Conservation (phyloP, 345 rosid species). For the Syzygium aqueum region DNA sequence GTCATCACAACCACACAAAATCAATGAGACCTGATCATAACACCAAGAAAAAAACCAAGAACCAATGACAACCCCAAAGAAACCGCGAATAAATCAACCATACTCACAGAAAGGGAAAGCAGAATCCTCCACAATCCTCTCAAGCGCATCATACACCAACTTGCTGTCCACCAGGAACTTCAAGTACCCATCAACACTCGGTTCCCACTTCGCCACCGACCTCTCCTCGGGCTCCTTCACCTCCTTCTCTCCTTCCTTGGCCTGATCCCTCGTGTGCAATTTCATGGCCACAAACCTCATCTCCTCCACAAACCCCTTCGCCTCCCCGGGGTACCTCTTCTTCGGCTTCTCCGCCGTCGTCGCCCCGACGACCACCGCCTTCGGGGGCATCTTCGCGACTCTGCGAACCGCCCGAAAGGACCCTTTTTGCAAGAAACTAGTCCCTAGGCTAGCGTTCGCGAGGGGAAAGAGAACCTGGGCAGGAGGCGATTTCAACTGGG, state of each 20-base stretch:
- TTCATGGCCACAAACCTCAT: slow-evolving; percentile 99
- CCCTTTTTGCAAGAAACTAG: slow-evolving; percentile 18
- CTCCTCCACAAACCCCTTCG: slow-evolving; percentile 97
- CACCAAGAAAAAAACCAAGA: not conserved
- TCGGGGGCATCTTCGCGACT: slow-evolving; percentile 29
- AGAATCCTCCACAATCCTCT: slow-evolving; percentile 51
- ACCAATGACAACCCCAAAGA: not conserved
- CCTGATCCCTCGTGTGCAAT: slow-evolving; percentile 78
- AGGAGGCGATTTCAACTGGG: slow-evolving; percentile 14
- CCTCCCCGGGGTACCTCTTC: slow-evolving; percentile 77
- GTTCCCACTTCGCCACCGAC: slow-evolving; percentile 64
- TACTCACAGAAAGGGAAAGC: slow-evolving; percentile 70
- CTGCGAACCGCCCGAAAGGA: not conserved
- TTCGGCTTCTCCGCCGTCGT: slow-evolving; percentile 65
- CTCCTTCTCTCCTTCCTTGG: slow-evolving; percentile 84
- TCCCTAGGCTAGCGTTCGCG: slow-evolving; percentile 8
- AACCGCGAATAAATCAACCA: not conserved
- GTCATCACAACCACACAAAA: not conserved
- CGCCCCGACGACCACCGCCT: slow-evolving; percentile 27
- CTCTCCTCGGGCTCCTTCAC: slow-evolving; percentile 62
- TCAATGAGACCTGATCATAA: not conserved
- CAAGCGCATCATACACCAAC: slow-evolving; percentile 86
- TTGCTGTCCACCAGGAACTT: slow-evolving; percentile 86
- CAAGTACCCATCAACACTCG: slow-evolving; percentile 75
- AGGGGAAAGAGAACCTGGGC: not conserved